Conservation (phyloP, 345 rosid species). For the Eucalyptus virginea region DNA sequence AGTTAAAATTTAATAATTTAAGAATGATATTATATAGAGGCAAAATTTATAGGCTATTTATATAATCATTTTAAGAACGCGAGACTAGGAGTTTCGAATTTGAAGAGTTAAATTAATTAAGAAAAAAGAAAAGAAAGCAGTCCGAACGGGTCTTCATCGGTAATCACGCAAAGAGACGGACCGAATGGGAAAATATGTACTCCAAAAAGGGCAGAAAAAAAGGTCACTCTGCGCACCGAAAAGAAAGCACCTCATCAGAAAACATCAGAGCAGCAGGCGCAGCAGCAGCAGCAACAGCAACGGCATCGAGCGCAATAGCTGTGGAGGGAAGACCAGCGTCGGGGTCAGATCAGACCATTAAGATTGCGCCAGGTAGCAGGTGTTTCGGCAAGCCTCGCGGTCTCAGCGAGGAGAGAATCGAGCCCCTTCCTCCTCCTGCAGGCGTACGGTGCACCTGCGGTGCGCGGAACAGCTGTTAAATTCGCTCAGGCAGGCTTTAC, state of each 20-base stretch:
- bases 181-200: neutral
- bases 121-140: neutral
- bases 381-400: neutral
- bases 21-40: too few species aligned
- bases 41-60: too few species aligned
- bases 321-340: neutral
- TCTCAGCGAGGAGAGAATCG: accelerated
- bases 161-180: neutral
- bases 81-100: neutral
- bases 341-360: neutral
- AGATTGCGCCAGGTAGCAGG: neutral
- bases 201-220: neutral
- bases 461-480: neutral
- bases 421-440: neutral
- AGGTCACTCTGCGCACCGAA: neutral
- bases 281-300: neutral
- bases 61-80: too few species aligned
- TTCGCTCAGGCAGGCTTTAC: neutral
- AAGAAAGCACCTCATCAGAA: neutral
- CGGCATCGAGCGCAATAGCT: neutral
- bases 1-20: too few species aligned
- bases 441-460: neutral
- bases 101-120: neutral
- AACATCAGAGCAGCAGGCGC: neutral
- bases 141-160: neutral